Conservation (phyloP, 352 stramenopile species). For the Phytopythium mirpurense region DNA sequence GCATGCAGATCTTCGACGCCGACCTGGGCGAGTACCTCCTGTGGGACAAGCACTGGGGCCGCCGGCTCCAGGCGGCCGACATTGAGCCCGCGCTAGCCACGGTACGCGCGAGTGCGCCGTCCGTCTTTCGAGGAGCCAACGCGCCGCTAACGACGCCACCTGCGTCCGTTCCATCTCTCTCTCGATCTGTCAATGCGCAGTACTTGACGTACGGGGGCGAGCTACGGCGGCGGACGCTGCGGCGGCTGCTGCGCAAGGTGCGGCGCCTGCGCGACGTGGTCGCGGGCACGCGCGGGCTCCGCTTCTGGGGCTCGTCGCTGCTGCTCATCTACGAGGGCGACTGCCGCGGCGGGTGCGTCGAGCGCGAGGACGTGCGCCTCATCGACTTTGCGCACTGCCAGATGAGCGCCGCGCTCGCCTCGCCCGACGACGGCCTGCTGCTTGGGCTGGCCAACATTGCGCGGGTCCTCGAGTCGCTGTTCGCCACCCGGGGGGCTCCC, state of each 20-base stretch:
- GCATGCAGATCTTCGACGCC: slow-evolving; percentile 77
- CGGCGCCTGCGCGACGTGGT: slow-evolving; percentile 38
- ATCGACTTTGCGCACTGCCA: slow-evolving; percentile 83
- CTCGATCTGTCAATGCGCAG: slow-evolving; percentile 13
- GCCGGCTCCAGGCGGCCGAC: slow-evolving; percentile 39
- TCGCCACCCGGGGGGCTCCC: slow-evolving; percentile 1
- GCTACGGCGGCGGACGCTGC: slow-evolving; percentile 42
- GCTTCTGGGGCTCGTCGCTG: slow-evolving; percentile 72
- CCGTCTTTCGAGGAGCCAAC: no score
- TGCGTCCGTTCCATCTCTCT: no score
- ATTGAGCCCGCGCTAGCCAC: slow-evolving; percentile 61
- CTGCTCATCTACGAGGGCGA: slow-evolving; percentile 78
- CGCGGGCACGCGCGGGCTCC: slow-evolving; percentile 37
- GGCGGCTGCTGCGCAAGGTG: slow-evolving; percentile 38
- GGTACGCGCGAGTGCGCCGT: slow-evolving; percentile 25
- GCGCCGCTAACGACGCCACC: no score
- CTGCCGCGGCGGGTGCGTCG: slow-evolving; percentile 11
- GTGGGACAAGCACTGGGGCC: slow-evolving; percentile 79
- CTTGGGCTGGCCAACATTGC: slow-evolving; percentile 64
- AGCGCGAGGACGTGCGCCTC: slow-evolving; percentile 44
- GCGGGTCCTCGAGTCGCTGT: slow-evolving; percentile 33
- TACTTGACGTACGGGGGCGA: slow-evolving; percentile 47
- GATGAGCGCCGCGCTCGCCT: slow-evolving; percentile 42
- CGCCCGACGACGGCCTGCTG: slow-evolving; percentile 57
- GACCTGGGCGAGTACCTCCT: slow-evolving; percentile 54